Conservation (phyloP, 352 stramenopile genomes). For the Pythium volutum region DNA sequence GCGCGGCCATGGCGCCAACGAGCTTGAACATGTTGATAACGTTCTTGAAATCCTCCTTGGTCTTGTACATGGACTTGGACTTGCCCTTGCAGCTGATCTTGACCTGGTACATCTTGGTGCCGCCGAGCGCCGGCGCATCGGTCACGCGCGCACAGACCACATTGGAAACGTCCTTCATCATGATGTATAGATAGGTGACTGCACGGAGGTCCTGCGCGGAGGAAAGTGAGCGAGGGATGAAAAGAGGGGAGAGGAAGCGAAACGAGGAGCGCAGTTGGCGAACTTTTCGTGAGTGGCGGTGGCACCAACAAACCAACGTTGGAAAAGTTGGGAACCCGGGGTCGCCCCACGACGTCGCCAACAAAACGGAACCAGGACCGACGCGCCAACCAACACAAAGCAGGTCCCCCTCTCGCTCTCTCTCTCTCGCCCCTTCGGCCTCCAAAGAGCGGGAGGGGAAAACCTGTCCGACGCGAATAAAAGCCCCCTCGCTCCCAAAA, state of each 20-base stretch:
- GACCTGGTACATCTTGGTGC: slow-evolving; percentile 82
- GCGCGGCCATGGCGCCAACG: slow-evolving; percentile 58
- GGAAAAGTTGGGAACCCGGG: too few relatives aligned
- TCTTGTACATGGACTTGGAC: slow-evolving; percentile 78
- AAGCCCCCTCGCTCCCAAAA: slow-evolving; percentile 8
- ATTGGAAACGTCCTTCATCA: slow-evolving; percentile 46
- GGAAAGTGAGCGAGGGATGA: neutral
- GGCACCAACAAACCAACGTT: slow-evolving; percentile 11
- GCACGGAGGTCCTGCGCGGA: slow-evolving; percentile 3
- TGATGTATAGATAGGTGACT: slow-evolving; percentile 15
- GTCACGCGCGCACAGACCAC: slow-evolving; percentile 53
- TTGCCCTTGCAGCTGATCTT: slow-evolving; percentile 76
- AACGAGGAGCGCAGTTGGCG: slow-evolving; percentile 7
- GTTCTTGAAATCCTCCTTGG: slow-evolving; percentile 80
- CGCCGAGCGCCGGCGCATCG: slow-evolving; percentile 60
- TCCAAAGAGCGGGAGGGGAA: slow-evolving; percentile 11
- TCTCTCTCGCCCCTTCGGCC: slow-evolving; percentile 9
- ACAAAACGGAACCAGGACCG: slow-evolving; percentile 24
- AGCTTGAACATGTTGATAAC: slow-evolving; percentile 82
- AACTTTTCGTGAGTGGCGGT: slow-evolving; percentile 27
- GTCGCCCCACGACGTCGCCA: neutral
- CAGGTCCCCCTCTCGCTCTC: slow-evolving; percentile 4
- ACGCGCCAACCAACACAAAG: slow-evolving; percentile 23
- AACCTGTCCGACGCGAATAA: slow-evolving; percentile 12
- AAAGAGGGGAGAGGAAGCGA: neutral